Evolutionary conservation across 2,329 filamentous ascomycete genomes (phyloP).

Genomic region (Cladosporium sp.): DNA sequence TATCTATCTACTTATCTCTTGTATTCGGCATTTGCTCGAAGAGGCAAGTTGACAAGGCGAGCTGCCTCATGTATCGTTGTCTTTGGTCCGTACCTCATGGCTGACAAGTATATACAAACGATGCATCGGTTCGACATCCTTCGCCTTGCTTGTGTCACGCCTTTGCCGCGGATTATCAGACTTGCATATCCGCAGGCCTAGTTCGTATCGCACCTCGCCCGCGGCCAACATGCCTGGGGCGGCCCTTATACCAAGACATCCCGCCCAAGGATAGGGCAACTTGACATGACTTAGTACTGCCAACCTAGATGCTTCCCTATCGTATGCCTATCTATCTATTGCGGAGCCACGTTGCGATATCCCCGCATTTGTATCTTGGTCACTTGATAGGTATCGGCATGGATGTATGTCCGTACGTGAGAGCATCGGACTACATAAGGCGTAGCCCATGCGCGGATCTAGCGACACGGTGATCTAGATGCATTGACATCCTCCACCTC

Average conservation of each 20-base stretch:
- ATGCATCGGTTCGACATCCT: neutral
- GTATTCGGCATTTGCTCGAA: neutral
- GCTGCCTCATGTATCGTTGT: neutral
- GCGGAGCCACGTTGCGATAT: conserved; percentile 12
- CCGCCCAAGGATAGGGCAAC: conserved; percentile 9
- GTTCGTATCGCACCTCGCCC: neutral
- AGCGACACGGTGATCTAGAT: neutral
- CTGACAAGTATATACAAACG: neutral
- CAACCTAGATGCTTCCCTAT: conserved; percentile 7
- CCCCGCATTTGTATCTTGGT: conserved; percentile 6
- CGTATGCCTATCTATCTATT: conserved; percentile 13
- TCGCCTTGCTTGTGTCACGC: neutral
- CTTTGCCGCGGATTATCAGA: neutral
- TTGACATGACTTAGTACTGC: neutral
- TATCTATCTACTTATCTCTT: neutral
- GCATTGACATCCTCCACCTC: neutral
- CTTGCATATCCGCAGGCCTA: neutral
- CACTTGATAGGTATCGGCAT: neutral
- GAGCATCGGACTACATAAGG: neutral
- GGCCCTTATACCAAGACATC: neutral
- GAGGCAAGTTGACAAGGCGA: neutral
- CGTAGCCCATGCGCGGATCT: neutral
- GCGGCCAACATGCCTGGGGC: conserved; percentile 4
- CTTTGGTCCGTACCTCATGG: neutral
- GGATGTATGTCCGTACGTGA: neutral